Percentiles rank a stretch among this genome's conserved stretches.
phyloP scores from a whole-genome alignment of 257 asterid genomes.

The Apocynum venetum region DNA sequence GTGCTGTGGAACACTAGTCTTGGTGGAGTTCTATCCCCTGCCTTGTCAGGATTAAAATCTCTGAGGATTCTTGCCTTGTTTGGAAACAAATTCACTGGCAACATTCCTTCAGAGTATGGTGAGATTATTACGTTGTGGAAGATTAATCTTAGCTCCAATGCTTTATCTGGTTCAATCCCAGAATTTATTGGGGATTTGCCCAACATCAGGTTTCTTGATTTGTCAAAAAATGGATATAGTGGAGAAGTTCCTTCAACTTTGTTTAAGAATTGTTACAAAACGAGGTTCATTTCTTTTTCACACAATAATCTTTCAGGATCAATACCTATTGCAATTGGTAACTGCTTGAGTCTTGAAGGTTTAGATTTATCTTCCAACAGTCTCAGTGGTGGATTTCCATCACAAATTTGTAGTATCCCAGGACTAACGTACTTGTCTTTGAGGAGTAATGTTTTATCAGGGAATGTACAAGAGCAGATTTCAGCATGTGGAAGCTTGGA shows the following conservation, averaged over 20 bases:
- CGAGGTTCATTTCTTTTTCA: conserved; percentile 69
- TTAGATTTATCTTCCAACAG: conserved; percentile 76
- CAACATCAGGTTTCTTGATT: conserved; percentile 80
- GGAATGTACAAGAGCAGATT: conserved; percentile 53
- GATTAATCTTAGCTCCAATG: conserved; percentile 83
- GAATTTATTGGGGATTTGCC: conserved; percentile 76
- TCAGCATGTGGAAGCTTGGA: conserved; percentile 56
- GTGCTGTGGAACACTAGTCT: conserved; percentile 82
- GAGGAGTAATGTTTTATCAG: conserved; percentile 69
- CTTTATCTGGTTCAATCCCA: conserved; percentile 82
- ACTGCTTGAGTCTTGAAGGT: conserved; percentile 77
- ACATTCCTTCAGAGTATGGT: conserved; percentile 67
- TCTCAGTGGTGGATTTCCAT: conserved; percentile 61
- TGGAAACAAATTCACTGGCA: conserved; percentile 72
- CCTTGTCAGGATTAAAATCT: conserved; percentile 63
- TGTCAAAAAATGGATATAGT: conserved; percentile 63
- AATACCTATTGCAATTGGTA: conserved; percentile 63
- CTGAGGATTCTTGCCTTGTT: conserved; percentile 66
- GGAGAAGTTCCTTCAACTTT: conserved; percentile 69
- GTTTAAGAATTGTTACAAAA: conserved; percentile 61
- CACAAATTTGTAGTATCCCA: conserved; percentile 56
- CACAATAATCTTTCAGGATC: conserved; percentile 70
- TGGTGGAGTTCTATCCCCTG: conserved; percentile 66
- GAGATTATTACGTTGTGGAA: conserved; percentile 71
- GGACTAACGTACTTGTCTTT: conserved; percentile 58